These are phyloP conservation scores for Diaporthe ampelina DNA, from an alignment of 2,329 filamentous ascomycete genomes.

Conservation along the genomic window DNA sequence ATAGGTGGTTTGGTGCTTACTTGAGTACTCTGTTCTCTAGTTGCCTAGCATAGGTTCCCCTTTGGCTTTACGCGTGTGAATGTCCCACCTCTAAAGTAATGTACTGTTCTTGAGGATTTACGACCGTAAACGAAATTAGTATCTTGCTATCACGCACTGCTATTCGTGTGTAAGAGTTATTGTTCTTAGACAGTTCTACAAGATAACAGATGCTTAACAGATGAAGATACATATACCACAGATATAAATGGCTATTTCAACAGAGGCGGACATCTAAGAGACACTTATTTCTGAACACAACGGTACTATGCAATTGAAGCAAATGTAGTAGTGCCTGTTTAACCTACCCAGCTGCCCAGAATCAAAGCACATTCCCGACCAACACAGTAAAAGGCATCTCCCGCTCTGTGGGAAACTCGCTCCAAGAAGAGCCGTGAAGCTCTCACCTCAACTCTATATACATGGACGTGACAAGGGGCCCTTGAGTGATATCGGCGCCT, in stretches of 20 bases:
- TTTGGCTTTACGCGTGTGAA: no score
- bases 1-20: no score
- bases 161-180: no score
- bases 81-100: neutral
- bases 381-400: neutral
- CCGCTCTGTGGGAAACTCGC: neutral
- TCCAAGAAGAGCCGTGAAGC: conserved; percentile 19
- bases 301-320: neutral
- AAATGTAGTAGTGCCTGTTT: neutral
- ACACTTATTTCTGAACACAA: neutral
- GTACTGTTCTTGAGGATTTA: neutral
- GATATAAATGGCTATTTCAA: neutral
- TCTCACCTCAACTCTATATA: neutral
- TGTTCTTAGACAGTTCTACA: no score
- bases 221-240: no score
- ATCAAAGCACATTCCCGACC: neutral
- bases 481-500: no score
- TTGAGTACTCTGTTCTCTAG: no score
- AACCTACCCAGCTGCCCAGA: neutral
- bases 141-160: no score
- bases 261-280: neutral
- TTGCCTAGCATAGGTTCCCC: no score
- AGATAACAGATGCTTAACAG: no score
- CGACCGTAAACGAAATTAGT: neutral
- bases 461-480: no score